Conservation (phyloP, 1,139 yeast genomes). For the Sugiyamaella xylanicola region DNA sequence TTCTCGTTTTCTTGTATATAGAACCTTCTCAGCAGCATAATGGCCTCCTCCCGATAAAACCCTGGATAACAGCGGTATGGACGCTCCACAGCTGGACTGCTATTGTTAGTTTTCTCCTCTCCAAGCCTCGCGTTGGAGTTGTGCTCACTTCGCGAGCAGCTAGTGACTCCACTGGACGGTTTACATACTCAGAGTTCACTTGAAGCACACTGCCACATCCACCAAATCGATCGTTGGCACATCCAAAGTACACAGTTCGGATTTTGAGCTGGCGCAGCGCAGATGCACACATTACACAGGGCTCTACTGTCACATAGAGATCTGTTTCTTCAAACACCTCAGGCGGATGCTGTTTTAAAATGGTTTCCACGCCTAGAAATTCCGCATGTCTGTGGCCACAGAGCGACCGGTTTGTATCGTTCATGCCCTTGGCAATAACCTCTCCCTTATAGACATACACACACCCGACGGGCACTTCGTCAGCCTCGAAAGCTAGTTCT, state of each 20-base stretch:
- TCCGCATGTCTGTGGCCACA: conserved; percentile 93
- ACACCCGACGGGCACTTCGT: conserved; percentile 78
- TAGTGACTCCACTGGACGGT: too few relatives aligned
- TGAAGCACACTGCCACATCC: conserved; percentile 88
- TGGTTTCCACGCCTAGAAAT: conserved; percentile 70
- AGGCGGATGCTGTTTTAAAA: conserved; percentile 43
- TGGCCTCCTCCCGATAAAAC: conserved; percentile 75
- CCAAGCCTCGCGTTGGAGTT: too few relatives aligned
- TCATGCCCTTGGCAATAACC: conserved; percentile 77
- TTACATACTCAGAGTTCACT: conserved; percentile 55
- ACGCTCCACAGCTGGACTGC: conserved; percentile 39
- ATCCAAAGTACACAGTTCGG: conserved; percentile 77
- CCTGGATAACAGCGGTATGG: conserved; percentile 73
- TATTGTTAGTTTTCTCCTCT: not conserved
- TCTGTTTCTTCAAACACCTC: conserved; percentile 53
- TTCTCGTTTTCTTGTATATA: conserved; percentile 81
- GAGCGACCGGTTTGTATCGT: conserved; percentile 83
- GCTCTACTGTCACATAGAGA: conserved; percentile 93
- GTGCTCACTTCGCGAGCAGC: not conserved
- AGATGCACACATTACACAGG: conserved; percentile 98
- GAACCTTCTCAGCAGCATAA: conserved; percentile 75
- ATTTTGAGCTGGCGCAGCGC: conserved; percentile 82
- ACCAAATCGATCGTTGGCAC: conserved; percentile 94
- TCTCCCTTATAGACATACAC: conserved; percentile 55
- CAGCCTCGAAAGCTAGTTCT: conserved; percentile 53